phyloP scores from a whole-genome alignment of 2,329 filamentous ascomycete species.

The Exophiala spinifera region DNA sequence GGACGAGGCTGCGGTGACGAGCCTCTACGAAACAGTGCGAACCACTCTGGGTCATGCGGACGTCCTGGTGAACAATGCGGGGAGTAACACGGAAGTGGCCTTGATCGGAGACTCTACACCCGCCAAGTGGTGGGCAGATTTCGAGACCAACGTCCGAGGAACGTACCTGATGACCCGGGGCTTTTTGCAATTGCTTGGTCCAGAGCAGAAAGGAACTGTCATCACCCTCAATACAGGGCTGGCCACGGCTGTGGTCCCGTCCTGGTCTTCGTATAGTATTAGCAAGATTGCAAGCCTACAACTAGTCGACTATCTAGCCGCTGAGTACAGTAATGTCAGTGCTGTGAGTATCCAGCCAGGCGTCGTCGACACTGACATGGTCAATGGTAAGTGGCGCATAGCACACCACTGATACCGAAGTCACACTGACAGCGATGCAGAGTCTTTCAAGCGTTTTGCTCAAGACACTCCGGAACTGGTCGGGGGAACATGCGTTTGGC shows the following conservation, averaged over 20 bases:
- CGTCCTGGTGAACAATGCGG: not conserved
- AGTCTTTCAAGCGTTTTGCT: constrained; percentile 15
- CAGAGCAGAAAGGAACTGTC: not conserved
- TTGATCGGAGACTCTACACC: not conserved
- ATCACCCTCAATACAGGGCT: not conserved
- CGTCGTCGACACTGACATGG: constrained; percentile 33
- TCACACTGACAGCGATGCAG: no score
- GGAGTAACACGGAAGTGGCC: not conserved
- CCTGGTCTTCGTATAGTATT: constrained; percentile 33
- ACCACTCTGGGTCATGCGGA: not conserved
- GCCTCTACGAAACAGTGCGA: no score
- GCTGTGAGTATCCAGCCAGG: constrained; percentile 36
- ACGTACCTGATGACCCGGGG: not conserved
- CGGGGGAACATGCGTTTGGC: constrained; percentile 10
- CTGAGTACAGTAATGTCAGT: constrained; percentile 37
- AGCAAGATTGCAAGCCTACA: constrained; percentile 36
- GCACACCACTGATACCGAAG: no score
- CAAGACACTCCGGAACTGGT: constrained; percentile 13
- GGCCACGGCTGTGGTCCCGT: constrained; percentile 23
- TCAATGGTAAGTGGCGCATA: no score
- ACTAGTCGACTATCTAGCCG: constrained; percentile 33
- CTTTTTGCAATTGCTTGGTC: not conserved
- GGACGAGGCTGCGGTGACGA: no score
- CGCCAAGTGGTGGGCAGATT: not conserved
- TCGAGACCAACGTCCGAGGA: not conserved